A percentile compares a stretch with the other conserved stretches of the same genome.
Conservation (phyloP, 495 filamentous ascomycete species). For the Daldinia loculata region DNA sequence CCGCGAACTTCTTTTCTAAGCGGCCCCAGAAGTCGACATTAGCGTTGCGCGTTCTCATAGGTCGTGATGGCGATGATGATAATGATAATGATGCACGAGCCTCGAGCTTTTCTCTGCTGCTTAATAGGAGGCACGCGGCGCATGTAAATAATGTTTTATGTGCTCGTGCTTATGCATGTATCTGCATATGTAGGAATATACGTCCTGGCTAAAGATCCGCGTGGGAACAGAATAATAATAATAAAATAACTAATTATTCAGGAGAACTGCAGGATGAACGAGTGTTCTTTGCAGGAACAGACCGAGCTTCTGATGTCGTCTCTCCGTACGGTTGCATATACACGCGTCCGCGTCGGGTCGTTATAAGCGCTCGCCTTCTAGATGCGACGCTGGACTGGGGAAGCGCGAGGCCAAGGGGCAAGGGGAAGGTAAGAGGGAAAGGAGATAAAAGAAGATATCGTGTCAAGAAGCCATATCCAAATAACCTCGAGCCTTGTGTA, state of each 20-base stretch:
- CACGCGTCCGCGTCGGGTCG: slow-evolving; percentile 38
- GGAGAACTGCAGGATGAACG: slow-evolving; percentile 40
- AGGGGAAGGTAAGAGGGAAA: slow-evolving; percentile 19
- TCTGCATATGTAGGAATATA: slow-evolving; percentile 34
- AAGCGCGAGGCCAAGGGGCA: slow-evolving; percentile 32
- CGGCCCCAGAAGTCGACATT: slow-evolving; percentile 39
- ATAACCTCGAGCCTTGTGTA: slow-evolving; percentile 36
- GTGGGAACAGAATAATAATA: slow-evolving; percentile 27
- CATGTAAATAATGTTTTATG: slow-evolving; percentile 41
- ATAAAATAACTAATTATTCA: slow-evolving; percentile 16
- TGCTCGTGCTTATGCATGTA: slow-evolving; percentile 41
- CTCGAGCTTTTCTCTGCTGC: slow-evolving; percentile 11
- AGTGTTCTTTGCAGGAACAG: slow-evolving; percentile 34
- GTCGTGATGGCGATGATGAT: not conserved
- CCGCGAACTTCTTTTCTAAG: slow-evolving; percentile 33
- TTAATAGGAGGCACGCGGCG: slow-evolving; percentile 33
- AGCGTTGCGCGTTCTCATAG: slow-evolving; percentile 23
- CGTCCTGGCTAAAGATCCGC: slow-evolving; percentile 37
- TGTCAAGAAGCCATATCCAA: slow-evolving; percentile 42
- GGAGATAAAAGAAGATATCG: slow-evolving; percentile 24
- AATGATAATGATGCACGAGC: slow-evolving; percentile 15
- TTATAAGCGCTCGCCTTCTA: slow-evolving; percentile 29
- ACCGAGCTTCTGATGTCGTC: slow-evolving; percentile 13
- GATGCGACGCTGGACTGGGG: slow-evolving; percentile 37
- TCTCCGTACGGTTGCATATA: slow-evolving; percentile 35